Percentiles rank a stretch among this genome's conserved stretches.
phyloP scores from a whole-genome alignment of 163 green algal species.

The Volvox carteri region DNA sequence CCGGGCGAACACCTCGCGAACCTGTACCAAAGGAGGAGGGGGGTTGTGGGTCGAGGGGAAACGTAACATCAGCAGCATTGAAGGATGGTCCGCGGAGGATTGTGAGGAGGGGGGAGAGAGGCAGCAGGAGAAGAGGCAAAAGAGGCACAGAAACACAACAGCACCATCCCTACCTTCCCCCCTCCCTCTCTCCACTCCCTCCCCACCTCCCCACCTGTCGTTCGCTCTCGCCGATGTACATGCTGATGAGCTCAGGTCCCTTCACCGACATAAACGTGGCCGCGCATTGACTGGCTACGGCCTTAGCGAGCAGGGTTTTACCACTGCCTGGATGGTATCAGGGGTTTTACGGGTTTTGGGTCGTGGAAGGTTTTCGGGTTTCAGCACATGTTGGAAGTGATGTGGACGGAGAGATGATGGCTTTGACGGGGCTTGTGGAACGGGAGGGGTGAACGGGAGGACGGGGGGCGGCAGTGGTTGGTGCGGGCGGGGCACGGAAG shows the following conservation, averaged over 20 bases:
- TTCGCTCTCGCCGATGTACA: constrained; percentile 95
- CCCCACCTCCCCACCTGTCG: constrained; percentile 78
- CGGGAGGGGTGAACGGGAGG: background rate
- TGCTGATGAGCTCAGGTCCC: constrained; percentile 95
- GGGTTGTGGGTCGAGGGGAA: background rate
- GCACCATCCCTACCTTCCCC: no score
- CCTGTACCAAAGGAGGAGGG: constrained; percentile 30
- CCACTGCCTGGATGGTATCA: constrained; percentile 78
- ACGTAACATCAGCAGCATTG: no score
- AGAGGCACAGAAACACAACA: no score
- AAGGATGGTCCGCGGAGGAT: no score
- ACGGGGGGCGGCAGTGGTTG: background rate
- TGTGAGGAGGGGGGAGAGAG: no score
- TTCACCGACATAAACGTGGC: constrained; percentile 95
- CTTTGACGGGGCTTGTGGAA: background rate
- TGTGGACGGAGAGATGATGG: background rate
- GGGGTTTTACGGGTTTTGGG: background rate
- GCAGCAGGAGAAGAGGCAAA: no score
- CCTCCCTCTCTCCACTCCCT: no score
- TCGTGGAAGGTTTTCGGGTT: background rate
- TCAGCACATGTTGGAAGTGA: no score
- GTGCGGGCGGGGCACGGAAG: no score
- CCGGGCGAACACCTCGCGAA: constrained; percentile 90
- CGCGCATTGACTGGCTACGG: constrained; percentile 90
- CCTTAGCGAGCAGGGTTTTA: constrained; percentile 97